These are phyloP conservation scores for Diatrype stigma DNA, from an alignment of 2,329 filamentous ascomycete genomes.

Conservation along the genomic window DNA sequence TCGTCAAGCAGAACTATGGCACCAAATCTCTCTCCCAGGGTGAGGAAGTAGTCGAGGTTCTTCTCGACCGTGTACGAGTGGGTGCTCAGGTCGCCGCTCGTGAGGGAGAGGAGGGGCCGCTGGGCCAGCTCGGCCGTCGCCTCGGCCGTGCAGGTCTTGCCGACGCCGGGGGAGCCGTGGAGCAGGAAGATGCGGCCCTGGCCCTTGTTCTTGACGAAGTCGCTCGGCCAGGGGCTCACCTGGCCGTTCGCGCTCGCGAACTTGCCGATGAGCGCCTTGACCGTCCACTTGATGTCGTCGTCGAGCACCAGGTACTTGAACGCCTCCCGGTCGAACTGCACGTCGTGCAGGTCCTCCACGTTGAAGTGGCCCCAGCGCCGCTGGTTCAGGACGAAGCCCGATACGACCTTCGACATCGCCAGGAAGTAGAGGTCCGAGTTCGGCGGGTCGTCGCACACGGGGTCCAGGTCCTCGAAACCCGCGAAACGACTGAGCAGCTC, in stretches of 20 bases:
- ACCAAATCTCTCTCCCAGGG: conserved; percentile 45
- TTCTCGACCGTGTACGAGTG: conserved; percentile 34
- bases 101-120: conserved; percentile 48
- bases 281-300: conserved; percentile 43
- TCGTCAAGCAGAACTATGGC: conserved; percentile 55
- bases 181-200: conserved; percentile 48
- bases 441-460: conserved; percentile 32
- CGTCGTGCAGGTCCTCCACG: conserved; percentile 34
- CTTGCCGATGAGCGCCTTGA: conserved; percentile 44
- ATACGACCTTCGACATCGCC: conserved; percentile 39
- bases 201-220: conserved; percentile 48
- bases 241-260: conserved; percentile 37
- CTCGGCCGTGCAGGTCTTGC: conserved; percentile 55
- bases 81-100: conserved; percentile 44
- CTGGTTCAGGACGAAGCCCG: conserved; percentile 42
- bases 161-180: conserved; percentile 50
- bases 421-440: conserved; percentile 40
- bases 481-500: conserved; percentile 29
- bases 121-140: conserved; percentile 48
- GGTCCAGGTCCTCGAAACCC: conserved; percentile 38
- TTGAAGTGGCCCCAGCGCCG: conserved; percentile 42
- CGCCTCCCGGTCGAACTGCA: conserved; percentile 41
- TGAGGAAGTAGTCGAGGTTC: conserved; percentile 43
- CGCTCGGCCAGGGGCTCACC: conserved; percentile 41
- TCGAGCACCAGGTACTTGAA: conserved; percentile 49